Conservation (phyloP, 1,284 basidiomycete species). For the Puccinia triticina region DNA sequence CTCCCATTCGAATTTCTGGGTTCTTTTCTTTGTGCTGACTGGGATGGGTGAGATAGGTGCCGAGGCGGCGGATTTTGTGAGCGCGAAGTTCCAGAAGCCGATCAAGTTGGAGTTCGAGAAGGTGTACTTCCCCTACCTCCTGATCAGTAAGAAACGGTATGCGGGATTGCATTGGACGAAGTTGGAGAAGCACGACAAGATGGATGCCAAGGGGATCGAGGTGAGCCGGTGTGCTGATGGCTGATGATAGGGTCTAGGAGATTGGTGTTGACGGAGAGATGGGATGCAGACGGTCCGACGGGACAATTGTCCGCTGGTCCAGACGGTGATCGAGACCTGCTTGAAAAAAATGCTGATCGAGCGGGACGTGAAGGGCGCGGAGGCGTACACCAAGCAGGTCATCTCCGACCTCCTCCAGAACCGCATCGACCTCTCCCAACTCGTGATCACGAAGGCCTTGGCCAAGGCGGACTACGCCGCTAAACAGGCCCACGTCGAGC, state of each 20-base stretch:
- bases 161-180: constrained; percentile 74
- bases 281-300: constrained; percentile 81
- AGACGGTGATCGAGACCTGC: constrained; percentile 93
- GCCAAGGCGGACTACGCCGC: constrained; percentile 83
- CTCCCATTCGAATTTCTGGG: neutral
- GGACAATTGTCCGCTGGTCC: constrained; percentile 92
- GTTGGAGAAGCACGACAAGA: constrained; percentile 91
- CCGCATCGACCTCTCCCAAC: constrained; percentile 93
- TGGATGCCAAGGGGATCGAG: constrained; percentile 98
- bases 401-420: constrained; percentile 92
- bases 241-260: constrained; percentile 29
- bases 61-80: constrained; percentile 92
- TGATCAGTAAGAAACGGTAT: constrained; percentile 97
- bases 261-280: neutral
- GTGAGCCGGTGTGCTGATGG: constrained; percentile 63
- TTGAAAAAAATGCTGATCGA: constrained; percentile 95
- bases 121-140: constrained; percentile 92
- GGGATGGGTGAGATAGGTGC: constrained; percentile 67
- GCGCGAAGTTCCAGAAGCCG: constrained; percentile 83
- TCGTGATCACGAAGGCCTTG: constrained; percentile 94
- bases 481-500: constrained; percentile 92
- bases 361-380: constrained; percentile 84
- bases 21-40: neutral
- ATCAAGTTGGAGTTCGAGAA: constrained; percentile 99
- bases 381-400: constrained; percentile 89